Base-by-base conservation (phyloP, 495 filamentous ascomycete species). In the Melanomma pulvis-pyrius region DNA sequence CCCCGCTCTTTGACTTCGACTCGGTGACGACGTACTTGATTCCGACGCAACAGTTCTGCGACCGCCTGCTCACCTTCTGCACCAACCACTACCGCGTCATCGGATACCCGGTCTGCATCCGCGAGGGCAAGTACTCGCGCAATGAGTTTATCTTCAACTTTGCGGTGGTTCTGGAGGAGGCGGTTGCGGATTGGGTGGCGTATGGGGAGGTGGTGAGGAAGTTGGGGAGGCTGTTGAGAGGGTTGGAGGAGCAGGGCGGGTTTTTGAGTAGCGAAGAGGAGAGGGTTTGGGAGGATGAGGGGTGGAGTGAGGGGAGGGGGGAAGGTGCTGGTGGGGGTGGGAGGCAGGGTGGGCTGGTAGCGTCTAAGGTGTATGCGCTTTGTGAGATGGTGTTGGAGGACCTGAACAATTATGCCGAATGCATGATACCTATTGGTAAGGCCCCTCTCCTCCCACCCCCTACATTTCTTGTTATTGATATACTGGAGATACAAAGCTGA, bases 111-210 rank as follows among this genome's bases (percentile, higher is more conserved):
- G 89, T 98, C 36, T 92, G 90, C 75, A 91, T 97, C 76, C 73
- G 76, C 25, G 55, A 67, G 29, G 50, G 46, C 15, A 70, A 70
- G 30, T 81, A 98, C 74, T 83, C 88, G 59, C 89, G 94, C 56
- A 98, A 98, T 78, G 90, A 96, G 74, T 97, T 96, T 79, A 96
- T 96, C 73, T 98, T 98, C 85, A 98, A 97, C 74, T 96, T 98
- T 70, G 90, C 90, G 52, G 75, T 98, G 22, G 91, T 98, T 17
- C 80, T 98, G 44, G 84, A 87, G 50, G 88, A 89, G 61, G 86
- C 88, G 71, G 81, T 79, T 6, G 52, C 55, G 32, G 87, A 90
- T 63, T 84, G 84, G 65, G 82, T 81, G 67, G 82, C 79, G 39
- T 96, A 96, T 74, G 87, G 92, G 75, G 88, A 86, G 63, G 90